Conservation (phyloP, 2,329 filamentous ascomycete genomes). For the Apiospora pterosperma region DNA sequence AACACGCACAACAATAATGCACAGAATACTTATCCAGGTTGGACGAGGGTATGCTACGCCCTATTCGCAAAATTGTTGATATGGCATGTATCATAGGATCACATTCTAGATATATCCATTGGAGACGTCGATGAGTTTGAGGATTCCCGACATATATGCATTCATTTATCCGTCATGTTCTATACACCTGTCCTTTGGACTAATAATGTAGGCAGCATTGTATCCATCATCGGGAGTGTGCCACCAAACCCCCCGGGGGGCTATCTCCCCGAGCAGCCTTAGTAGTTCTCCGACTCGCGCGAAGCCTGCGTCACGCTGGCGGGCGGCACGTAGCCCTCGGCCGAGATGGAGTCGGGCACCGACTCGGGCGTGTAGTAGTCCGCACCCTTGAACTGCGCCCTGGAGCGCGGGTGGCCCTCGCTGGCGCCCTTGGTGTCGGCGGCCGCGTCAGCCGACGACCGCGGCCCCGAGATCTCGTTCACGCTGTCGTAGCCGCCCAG, state of each 20-base stretch:
- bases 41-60: too few species aligned
- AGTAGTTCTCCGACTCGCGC: slow-evolving; percentile 21
- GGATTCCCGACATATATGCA: not conserved
- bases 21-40: too few species aligned
- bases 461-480: slow-evolving; percentile 14
- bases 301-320: slow-evolving; percentile 36
- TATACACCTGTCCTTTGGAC: not conserved
- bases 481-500: slow-evolving; percentile 34
- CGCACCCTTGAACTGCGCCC: slow-evolving; percentile 36
- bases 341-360: slow-evolving; percentile 39
- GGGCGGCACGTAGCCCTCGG: slow-evolving; percentile 38
- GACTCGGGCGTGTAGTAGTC: slow-evolving; percentile 38
- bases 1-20: too few species aligned
- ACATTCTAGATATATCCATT: not conserved
- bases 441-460: slow-evolving; percentile 30
- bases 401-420: slow-evolving; percentile 29
- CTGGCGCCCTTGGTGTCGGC: slow-evolving; percentile 31
- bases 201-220: not conserved
- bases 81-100: too few species aligned
- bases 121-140: not conserved
- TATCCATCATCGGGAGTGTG: too few species aligned
- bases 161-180: not conserved
- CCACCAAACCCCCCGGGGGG: too few species aligned
- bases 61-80: too few species aligned
- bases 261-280: not conserved